These are phyloP conservation scores for Pseudogymnoascus sp. DNA, from an alignment of 2,329 filamentous ascomycete species.

Conservation along the genomic window DNA sequence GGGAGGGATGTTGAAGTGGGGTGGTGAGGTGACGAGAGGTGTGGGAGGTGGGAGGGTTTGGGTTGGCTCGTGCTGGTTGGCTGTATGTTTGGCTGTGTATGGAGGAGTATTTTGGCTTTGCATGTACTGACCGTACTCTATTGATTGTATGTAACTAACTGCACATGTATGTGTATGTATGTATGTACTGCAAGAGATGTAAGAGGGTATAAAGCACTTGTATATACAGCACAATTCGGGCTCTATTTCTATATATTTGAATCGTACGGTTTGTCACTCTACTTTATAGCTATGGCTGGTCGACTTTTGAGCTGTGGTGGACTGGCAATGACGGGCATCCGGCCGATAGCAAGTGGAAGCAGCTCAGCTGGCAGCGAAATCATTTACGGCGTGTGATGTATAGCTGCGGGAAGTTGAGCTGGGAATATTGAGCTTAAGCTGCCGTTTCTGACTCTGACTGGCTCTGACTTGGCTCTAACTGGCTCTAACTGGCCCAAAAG, in stretches of 20 bases:
- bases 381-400: background rate
- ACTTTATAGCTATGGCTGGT: background rate
- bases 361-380: background rate
- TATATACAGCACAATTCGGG: background rate
- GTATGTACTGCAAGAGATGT: background rate
- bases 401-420: background rate
- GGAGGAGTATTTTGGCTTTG: background rate
- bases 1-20: conserved; percentile 6
- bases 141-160: background rate
- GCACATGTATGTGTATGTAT: background rate
- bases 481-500: background rate
- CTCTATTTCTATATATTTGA: background rate
- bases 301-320: background rate
- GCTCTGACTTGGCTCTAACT: too few relatives aligned
- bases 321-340: background rate
- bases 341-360: background rate
- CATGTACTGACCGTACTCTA: background rate
- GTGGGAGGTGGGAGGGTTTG: conserved; percentile 9
- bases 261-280: background rate
- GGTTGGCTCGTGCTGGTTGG: conserved; percentile 7
- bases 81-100: background rate
- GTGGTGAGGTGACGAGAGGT: conserved; percentile 7
- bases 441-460: background rate
- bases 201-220: conserved; percentile 1
- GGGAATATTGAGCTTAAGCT: background rate